Evolutionary conservation across 345 rosid species (phyloP).

Genomic region (Firmiana major): DNA sequence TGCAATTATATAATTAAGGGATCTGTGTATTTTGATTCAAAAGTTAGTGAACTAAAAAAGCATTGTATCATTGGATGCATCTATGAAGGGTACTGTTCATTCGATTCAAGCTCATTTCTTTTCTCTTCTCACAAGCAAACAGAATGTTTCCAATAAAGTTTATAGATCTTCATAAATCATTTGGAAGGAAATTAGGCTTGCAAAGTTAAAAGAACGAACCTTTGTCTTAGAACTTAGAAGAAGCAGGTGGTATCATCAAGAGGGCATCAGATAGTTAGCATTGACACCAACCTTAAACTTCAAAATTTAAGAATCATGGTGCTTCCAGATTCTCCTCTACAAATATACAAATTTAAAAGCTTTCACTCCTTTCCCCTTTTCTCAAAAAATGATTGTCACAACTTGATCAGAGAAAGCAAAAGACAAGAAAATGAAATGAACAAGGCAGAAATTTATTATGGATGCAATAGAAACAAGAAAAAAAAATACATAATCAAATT

Average conservation of each 20-base stretch:
- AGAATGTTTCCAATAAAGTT: no score
- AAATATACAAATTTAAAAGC: not conserved
- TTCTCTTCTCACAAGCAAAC: not conserved
- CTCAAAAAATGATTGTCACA: not conserved
- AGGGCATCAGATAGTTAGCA: not conserved
- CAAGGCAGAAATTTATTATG: not conserved
- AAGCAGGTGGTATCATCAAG: not conserved
- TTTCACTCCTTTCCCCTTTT: not conserved
- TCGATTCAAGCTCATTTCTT: not conserved
- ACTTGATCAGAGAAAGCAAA: not conserved
- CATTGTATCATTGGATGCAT: not conserved
- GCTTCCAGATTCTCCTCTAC: not conserved
- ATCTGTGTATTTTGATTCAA: not conserved
- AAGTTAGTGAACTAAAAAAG: not conserved
- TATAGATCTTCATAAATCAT: no score
- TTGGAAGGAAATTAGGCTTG: no score
- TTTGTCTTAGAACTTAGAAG: not conserved
- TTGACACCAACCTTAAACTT: not conserved
- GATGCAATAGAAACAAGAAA: slow-evolving; percentile 13
- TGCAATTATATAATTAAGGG: no score
- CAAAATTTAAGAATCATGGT: not conserved
- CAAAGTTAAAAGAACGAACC: no score
- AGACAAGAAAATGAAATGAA: not conserved
- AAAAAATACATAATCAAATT: slow-evolving; percentile 19
- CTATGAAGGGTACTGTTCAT: not conserved